Percentiles rank a stretch among this genome's conserved stretches.
Conservation (phyloP, 2,329 filamentous ascomycete genomes). For the Reticulascus tulasneorum region DNA sequence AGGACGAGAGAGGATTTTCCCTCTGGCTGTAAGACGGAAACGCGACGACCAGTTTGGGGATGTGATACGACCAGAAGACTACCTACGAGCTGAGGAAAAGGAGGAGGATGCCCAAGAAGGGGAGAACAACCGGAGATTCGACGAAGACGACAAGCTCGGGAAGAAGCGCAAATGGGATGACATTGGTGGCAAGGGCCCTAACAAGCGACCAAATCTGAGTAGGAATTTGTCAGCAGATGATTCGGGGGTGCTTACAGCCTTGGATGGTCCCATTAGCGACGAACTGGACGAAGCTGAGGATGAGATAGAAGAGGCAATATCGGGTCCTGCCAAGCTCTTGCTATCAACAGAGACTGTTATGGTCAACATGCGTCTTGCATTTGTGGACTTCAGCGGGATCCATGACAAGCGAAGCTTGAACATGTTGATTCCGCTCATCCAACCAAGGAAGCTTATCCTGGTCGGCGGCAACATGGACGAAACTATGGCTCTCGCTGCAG, state of each 20-base stretch:
- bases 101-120: constrained; percentile 68
- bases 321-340: constrained; percentile 72
- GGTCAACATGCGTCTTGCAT: constrained; percentile 73
- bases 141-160: constrained; percentile 63
- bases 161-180: constrained; percentile 96
- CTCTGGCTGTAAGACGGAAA: constrained; percentile 73
- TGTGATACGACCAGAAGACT: constrained; percentile 89
- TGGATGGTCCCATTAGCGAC: constrained; percentile 42
- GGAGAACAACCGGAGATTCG: constrained; percentile 43
- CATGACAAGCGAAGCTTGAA: constrained; percentile 92
- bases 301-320: constrained; percentile 40
- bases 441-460: constrained; percentile 92
- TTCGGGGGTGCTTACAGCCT: constrained; percentile 23
- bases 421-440: constrained; percentile 91
- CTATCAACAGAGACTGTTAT: constrained; percentile 60
- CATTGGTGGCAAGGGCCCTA: constrained; percentile 33
- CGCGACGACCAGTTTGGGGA: constrained; percentile 91
- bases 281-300: constrained; percentile 59
- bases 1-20: constrained; percentile 89
- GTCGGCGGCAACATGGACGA: constrained; percentile 76
- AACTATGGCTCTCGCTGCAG: constrained; percentile 71
- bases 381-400: constrained; percentile 86
- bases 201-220: constrained; percentile 56
- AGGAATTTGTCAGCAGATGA: constrained; percentile 41
- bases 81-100: constrained; percentile 85